Percentiles rank a stretch among this genome's conserved stretches.
Evolutionary conservation across 2,329 filamentous ascomycete species (phyloP).

Genomic region (Fusarium agapanthi): DNA sequence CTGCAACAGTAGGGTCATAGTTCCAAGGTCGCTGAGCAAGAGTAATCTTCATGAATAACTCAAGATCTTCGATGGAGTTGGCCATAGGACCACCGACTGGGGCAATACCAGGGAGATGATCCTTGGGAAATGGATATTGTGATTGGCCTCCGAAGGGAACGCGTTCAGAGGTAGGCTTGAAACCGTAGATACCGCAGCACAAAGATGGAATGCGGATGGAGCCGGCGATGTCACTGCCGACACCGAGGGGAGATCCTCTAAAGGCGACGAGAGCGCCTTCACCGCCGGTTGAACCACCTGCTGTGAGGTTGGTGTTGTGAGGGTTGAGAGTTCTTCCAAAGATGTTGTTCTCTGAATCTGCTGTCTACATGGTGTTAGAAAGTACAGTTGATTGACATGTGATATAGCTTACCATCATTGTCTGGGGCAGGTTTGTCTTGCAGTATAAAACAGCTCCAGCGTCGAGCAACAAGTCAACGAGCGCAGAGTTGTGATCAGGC

Average conservation of each 20-base stretch:
- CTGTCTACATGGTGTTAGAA: constrained; percentile 28
- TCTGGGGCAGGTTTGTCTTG: constrained; percentile 64
- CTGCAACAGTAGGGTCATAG: constrained; percentile 53
- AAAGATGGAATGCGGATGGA: constrained; percentile 61
- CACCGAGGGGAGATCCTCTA: constrained; percentile 38
- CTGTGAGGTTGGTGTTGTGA: constrained; percentile 46
- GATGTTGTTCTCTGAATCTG: constrained; percentile 51
- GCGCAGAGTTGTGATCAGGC: constrained; percentile 30
- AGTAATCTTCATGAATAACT: constrained; percentile 49
- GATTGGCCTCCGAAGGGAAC: constrained; percentile 53
- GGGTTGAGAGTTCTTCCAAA: constrained; percentile 42
- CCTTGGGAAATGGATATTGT: constrained; percentile 28
- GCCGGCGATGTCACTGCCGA: constrained; percentile 49
- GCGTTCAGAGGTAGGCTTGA: constrained; percentile 64
- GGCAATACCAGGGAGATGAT: constrained; percentile 40
- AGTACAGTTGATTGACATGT: fast-evolving
- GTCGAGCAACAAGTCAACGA: constrained; percentile 39
- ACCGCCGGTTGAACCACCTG: constrained; percentile 40
- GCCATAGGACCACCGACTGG: constrained; percentile 55
- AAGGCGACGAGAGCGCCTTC: constrained; percentile 36
- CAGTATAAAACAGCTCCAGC: constrained; percentile 43
- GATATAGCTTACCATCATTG: constrained; percentile 62
- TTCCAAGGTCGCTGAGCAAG: constrained; percentile 53
- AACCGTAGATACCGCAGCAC: constrained; percentile 64
- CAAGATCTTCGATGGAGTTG: constrained; percentile 46